A percentile compares a stretch with the other conserved stretches of the same genome.
These are phyloP conservation scores for Coleophoma cylindrospora DNA, from an alignment of 2,329 filamentous ascomycete species.

Conservation along the genomic window DNA sequence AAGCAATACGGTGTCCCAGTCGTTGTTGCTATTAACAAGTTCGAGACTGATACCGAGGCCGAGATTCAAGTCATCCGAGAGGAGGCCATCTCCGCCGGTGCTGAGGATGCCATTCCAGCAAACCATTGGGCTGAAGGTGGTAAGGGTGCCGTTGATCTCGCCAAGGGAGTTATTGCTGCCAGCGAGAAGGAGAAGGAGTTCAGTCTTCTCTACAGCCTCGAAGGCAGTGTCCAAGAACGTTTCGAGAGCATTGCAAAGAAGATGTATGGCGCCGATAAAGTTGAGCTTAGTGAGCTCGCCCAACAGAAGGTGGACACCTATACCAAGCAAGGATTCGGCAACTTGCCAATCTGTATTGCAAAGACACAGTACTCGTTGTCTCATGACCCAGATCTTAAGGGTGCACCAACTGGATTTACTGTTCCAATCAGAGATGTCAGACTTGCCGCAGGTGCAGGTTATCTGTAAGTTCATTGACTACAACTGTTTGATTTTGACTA, in stretches of 20 bases:
- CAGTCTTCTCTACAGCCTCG: constrained; percentile 77
- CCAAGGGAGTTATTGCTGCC: constrained; percentile 78
- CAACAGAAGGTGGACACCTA: constrained; percentile 97
- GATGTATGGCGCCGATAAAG: constrained; percentile 89
- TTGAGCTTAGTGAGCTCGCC: constrained; percentile 90
- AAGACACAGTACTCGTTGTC: constrained; percentile 98
- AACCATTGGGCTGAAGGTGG: constrained; percentile 98
- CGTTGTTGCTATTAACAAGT: constrained; percentile 95
- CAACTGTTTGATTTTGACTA: constrained; percentile 21
- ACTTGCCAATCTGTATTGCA: constrained; percentile 92
- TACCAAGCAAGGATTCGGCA: constrained; percentile 83
- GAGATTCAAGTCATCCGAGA: constrained; percentile 87
- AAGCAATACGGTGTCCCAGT: constrained; percentile 87
- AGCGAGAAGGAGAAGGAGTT: constrained; percentile 82
- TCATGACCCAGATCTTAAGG: constrained; percentile 90
- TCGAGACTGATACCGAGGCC: constrained; percentile 87
- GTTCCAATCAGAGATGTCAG: constrained; percentile 92
- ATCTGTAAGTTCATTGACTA: constrained; percentile 56
- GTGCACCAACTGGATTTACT: constrained; percentile 89
- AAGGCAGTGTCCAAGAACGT: constrained; percentile 77
- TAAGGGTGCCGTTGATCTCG: constrained; percentile 82
- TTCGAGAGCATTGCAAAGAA: constrained; percentile 86
- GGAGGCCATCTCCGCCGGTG: constrained; percentile 85
- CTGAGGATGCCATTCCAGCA: constrained; percentile 86
- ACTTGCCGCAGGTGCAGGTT: constrained; percentile 90